A percentile compares a stretch with the other conserved stretches of the same genome.
Evolutionary conservation across 2,329 filamentous ascomycete species (phyloP).

Genomic region (Ophiostoma triangulosporum): DNA sequence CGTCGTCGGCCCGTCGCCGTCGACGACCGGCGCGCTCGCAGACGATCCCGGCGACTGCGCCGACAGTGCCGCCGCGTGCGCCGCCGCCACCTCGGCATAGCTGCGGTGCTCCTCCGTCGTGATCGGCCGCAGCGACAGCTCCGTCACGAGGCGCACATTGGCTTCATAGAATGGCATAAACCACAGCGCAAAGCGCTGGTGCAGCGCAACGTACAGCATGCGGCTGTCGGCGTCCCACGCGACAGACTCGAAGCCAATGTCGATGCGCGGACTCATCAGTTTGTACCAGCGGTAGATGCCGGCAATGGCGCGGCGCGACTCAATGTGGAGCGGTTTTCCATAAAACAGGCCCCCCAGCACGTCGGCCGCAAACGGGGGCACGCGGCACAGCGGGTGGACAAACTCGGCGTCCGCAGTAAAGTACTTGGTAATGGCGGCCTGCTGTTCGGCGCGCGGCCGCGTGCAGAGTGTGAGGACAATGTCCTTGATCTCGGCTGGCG

Average conservation of each 20-base stretch:
- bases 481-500: slow-evolving; percentile 3
- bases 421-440: slow-evolving; percentile 6
- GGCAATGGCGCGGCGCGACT: slow-evolving; percentile 55
- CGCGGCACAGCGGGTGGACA: slow-evolving; percentile 20
- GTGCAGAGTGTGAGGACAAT: slow-evolving; percentile 11
- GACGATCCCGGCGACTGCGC: background rate
- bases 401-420: slow-evolving; percentile 12
- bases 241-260: slow-evolving; percentile 50
- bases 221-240: slow-evolving; percentile 54
- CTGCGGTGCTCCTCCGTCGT: background rate
- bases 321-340: slow-evolving; percentile 14
- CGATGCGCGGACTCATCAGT: slow-evolving; percentile 62
- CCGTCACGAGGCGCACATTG: slow-evolving; percentile 52
- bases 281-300: slow-evolving; percentile 75
- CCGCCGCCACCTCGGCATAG: slow-evolving; percentile 4
- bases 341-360: background rate
- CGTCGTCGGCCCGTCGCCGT: slow-evolving; percentile 5
- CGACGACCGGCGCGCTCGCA: background rate
- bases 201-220: slow-evolving; percentile 60
- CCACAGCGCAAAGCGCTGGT: slow-evolving; percentile 66
- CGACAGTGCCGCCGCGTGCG: background rate
- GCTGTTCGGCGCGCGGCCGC: slow-evolving; percentile 7
- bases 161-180: slow-evolving; percentile 62
- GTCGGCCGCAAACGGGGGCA: slow-evolving; percentile 35
- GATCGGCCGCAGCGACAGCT: slow-evolving; percentile 42